Evolutionary conservation across 441 rosid genomes (phyloP).

Genomic region (Brassica hybrid): DNA sequence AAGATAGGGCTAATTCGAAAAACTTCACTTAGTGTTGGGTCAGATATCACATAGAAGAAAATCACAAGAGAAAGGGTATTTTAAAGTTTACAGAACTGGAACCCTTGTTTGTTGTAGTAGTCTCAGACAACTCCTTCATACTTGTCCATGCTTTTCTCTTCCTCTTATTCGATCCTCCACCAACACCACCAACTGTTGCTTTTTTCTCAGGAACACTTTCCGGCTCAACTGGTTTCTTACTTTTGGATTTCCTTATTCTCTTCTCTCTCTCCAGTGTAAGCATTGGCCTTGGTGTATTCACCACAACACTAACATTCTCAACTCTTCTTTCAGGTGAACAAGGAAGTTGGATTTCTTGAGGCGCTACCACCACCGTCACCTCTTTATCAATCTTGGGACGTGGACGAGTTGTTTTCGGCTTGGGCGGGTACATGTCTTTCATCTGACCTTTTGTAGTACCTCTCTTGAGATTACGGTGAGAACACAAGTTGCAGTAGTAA

Average conservation of each 20-base stretch:
- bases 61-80: slow-evolving; percentile 52
- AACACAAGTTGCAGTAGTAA: slow-evolving; percentile 69
- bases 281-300: slow-evolving; percentile 42
- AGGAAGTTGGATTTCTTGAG: slow-evolving; percentile 28
- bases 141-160: slow-evolving; percentile 65
- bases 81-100: slow-evolving; percentile 33
- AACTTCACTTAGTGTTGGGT: background rate
- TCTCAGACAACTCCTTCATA: slow-evolving; percentile 62
- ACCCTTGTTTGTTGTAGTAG: slow-evolving; percentile 29
- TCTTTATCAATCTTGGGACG: slow-evolving; percentile 39
- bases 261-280: slow-evolving; percentile 39
- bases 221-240: slow-evolving; percentile 27
- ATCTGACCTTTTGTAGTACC: slow-evolving; percentile 68
- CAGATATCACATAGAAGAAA: background rate
- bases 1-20: background rate
- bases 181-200: slow-evolving; percentile 31
- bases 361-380: background rate
- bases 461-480: slow-evolving; percentile 61
- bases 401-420: slow-evolving; percentile 40
- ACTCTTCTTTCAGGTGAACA: slow-evolving; percentile 30
- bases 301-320: background rate
- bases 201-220: slow-evolving; percentile 39
- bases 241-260: slow-evolving; percentile 35
- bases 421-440: slow-evolving; percentile 68
- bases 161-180: slow-evolving; percentile 48